These are phyloP conservation scores for Ambrosia hybrid DNA, from an alignment of 140 eudicot species.

Conservation along the genomic window DNA sequence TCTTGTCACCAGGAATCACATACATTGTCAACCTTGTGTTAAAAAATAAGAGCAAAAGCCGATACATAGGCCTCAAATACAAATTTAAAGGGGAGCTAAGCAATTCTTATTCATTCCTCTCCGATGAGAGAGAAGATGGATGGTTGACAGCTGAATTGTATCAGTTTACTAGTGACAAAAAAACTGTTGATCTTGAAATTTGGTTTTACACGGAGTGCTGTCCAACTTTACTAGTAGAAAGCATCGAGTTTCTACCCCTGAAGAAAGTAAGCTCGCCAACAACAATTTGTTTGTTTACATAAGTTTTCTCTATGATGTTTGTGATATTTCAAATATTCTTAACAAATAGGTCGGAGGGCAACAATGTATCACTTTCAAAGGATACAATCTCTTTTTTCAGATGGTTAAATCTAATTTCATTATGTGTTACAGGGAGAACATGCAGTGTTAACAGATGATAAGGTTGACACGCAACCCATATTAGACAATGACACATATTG, in stretches of 20 bases:
- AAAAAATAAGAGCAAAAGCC: not conserved
- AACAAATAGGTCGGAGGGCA: not conserved
- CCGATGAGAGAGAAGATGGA: constrained; percentile 21
- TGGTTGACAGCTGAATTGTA: constrained; percentile 18
- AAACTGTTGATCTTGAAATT: not conserved
- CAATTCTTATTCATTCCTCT: constrained; percentile 9
- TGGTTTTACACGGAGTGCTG: not conserved
- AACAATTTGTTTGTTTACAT: not conserved
- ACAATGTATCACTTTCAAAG: not conserved
- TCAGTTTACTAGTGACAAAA: not conserved
- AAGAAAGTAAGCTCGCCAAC: constrained; percentile 20
- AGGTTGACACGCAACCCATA: not conserved
- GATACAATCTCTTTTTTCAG: not conserved
- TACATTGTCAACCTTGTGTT: constrained; percentile 32
- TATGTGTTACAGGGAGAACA: not conserved
- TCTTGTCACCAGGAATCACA: constrained; percentile 16
- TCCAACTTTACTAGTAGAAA: constrained; percentile 10
- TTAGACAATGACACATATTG: not conserved
- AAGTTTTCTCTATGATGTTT: too few species aligned
- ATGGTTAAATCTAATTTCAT: not conserved
- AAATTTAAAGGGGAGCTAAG: constrained; percentile 1
- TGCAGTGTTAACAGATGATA: not conserved
- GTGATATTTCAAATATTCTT: not conserved
- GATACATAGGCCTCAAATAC: constrained; percentile 12
- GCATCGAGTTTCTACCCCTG: constrained; percentile 30